These are phyloP conservation scores for Termitomyces sp. DNA, from an alignment of 768 basidiomycete genomes.

Conservation along the genomic window DNA sequence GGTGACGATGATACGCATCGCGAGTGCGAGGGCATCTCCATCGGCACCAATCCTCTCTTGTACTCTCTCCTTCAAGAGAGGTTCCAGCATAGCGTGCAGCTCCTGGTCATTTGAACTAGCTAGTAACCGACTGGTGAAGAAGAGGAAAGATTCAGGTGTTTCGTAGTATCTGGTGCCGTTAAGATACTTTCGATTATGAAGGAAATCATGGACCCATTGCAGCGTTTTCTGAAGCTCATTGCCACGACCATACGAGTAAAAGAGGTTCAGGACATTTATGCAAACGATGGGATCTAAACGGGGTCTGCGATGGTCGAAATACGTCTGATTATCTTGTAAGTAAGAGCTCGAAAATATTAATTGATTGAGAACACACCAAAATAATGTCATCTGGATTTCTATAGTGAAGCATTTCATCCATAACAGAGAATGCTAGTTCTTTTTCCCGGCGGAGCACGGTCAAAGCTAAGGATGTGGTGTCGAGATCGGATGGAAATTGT, in stretches of 20 bases:
- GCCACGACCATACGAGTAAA: slow-evolving; percentile 47
- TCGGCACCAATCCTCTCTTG: slow-evolving; percentile 46
- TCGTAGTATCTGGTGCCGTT: slow-evolving; percentile 56
- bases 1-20: slow-evolving; percentile 51
- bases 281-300: slow-evolving; percentile 53
- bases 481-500: slow-evolving; percentile 51
- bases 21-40: slow-evolving; percentile 52
- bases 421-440: slow-evolving; percentile 34
- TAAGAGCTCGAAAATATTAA: not conserved
- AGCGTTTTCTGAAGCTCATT: slow-evolving; percentile 39
- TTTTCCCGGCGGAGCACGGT: slow-evolving; percentile 34
- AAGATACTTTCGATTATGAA: slow-evolving; percentile 49
- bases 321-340: slow-evolving; percentile 33
- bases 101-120: slow-evolving; percentile 27
- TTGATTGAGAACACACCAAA: slow-evolving; percentile 26
- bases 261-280: slow-evolving; percentile 46
- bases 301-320: slow-evolving; percentile 48
- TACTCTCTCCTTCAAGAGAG: slow-evolving; percentile 41
- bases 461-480: slow-evolving; percentile 54
- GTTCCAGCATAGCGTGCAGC: slow-evolving; percentile 32
- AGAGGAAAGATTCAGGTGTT: slow-evolving; percentile 50
- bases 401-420: slow-evolving; percentile 58
- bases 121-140: slow-evolving; percentile 45
- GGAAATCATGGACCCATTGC: slow-evolving; percentile 46
- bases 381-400: slow-evolving; percentile 48